Evolutionary conservation across 345 rosid species (phyloP).

Genomic region (Salix suchowensis): DNA sequence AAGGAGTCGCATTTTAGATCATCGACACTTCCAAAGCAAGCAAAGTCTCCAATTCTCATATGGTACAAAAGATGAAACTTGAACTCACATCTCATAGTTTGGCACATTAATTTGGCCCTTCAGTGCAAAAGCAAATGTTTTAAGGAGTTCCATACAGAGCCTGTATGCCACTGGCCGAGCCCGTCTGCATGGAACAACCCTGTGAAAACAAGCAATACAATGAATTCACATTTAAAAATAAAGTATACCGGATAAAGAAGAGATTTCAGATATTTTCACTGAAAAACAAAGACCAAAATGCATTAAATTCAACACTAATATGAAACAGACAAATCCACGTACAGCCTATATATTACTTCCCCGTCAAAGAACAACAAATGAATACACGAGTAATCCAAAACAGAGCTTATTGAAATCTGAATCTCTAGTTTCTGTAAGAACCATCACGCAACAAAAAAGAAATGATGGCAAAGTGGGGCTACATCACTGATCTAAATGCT

Average conservation of each 20-base stretch:
- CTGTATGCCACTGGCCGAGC: slow-evolving; percentile 75
- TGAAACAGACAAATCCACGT: neutral
- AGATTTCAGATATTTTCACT: neutral
- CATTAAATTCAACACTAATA: neutral
- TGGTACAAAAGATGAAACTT: neutral
- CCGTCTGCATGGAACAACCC: slow-evolving; percentile 73
- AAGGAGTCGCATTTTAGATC: neutral
- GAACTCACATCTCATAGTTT: slow-evolving; percentile 51
- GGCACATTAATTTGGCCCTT: slow-evolving; percentile 42
- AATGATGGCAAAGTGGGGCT: neutral
- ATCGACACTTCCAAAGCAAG: neutral
- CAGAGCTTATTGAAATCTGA: neutral
- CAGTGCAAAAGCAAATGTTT: slow-evolving; percentile 65
- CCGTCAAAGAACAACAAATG: neutral
- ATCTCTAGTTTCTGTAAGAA: neutral
- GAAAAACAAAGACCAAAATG: neutral
- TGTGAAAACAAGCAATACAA: slow-evolving; percentile 21
- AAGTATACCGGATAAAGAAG: neutral
- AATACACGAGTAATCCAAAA: neutral
- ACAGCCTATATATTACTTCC: neutral
- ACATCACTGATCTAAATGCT: neutral
- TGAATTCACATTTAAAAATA: neutral
- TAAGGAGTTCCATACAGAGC: slow-evolving; percentile 80
- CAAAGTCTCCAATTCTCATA: neutral
- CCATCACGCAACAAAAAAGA: neutral